Base-by-base conservation (phyloP, 495 filamentous ascomycete genomes). In the Penicillium odoratum region DNA sequence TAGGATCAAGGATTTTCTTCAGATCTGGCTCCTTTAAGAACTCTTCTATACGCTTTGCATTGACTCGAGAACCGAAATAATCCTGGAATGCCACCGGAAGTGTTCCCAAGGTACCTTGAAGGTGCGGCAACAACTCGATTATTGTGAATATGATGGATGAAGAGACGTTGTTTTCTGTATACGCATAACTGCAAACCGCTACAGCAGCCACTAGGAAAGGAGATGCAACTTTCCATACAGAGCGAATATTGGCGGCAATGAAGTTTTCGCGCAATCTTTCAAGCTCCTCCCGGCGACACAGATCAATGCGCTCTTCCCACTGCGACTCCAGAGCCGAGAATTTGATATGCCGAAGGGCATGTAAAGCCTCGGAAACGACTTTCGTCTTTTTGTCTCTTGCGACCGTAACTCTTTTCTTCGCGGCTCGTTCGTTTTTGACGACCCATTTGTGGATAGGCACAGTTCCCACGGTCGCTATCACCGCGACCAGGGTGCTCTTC, bases 371-470 rank as follows among this genome's bases (percentile, higher is more conserved):
- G 7, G 26, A 31, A 11, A 30, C 21, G 4, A 18, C 28, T n/a
- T 30, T 48, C 5, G 46, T 31, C 28, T 48, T 48, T 16, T 30
- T 48, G n/a, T 48, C 46, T 48, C 46, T 48, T 48, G 46, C 46
- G 11, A 29, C 28, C 4, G 28, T 30, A 10, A 48, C 15, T n/a
- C 46, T 7, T 31, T 48, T 48, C 13, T 48, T 48, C 28, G 46
- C 28, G 15, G 15, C 28, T 16, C 46, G 26, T 8, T 31, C 46
- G 3, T 48, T 16, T 10, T 48, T 48, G 11, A 48, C 15, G 11
- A 48, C 28, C 26, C 25, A 26, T n/a, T 13, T 31, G 7, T 48
- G 46, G 6, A 48, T 48, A n/a, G 46, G 46, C 15, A 48, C 46
- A 4, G 28, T 48, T 4, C 11, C 46, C 1, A 30, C 28, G 5